Base-by-base conservation (phyloP, 306 rosid species). In the Quercus variabilis region DNA sequence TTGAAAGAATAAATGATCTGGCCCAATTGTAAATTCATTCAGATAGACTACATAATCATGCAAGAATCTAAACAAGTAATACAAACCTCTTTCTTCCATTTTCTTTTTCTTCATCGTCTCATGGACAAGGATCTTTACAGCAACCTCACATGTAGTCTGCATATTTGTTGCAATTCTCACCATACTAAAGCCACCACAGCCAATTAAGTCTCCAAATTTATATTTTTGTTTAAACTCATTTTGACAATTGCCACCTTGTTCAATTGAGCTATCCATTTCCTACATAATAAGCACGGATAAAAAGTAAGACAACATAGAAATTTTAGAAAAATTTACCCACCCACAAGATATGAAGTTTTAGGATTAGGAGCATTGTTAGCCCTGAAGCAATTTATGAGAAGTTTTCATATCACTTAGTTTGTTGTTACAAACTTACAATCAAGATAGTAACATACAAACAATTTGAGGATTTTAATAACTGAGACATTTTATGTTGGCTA, bases 161-260 rank as follows among this genome's bases (percentile, higher is more conserved):
- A 87, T 89, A 83, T 95, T 91, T 82, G 88, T 94, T 30, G 99
- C 99, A 84, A 85, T 87, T 87, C 88, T 92, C 81, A 95, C 99
- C 85, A 86, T 86, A 46, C 96, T 94, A 56, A 92, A 92, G 76
- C 94, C 77, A 65, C 99, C 98, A 77, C 90, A 85, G 65, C 99
- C 98, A 79, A 95, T 33, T 33, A 93, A 21, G 95, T 95, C 87
- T 43, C 97, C 99, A 60, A 88, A 75, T 76, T 95, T 87, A 87
- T 95, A 95, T 79, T 95, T 91, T 55, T 82, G 84, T 20, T 89
- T 84, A 82, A 75, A 82, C 85, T 68, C 74, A 77, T 95, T 92
- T 38, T 83, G 85, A 20, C 79, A 83, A 55, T 89, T 79, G 78
- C 93, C 81, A 59, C 85, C 87, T 23, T 84, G 87, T 72, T 83